A percentile compares a stretch with the other conserved stretches of the same genome.
Conservation (phyloP, 2,329 filamentous ascomycete genomes). For the Hansfordia pulvinata region DNA sequence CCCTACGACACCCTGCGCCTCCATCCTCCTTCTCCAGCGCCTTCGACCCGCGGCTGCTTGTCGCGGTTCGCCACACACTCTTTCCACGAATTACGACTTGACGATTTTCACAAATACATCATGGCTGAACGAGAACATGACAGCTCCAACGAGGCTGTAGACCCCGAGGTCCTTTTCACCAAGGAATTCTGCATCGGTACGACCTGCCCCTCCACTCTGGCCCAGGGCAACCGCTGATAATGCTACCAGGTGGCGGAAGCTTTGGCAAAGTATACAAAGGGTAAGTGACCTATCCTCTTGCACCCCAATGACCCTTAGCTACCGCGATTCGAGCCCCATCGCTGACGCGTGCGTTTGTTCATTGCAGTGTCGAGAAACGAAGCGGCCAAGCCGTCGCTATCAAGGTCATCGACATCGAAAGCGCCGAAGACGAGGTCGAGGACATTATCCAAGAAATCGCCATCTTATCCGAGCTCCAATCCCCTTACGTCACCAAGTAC, state of each 20-base stretch:
- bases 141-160: constrained; percentile 42
- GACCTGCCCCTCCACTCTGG: constrained; percentile 12
- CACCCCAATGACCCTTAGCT: too few species aligned
- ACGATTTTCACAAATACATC: too few species aligned
- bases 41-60: too few species aligned
- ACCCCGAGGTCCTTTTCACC: constrained; percentile 85
- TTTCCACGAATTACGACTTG: too few species aligned
- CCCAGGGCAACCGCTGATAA: constrained; percentile 11
- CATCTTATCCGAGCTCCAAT: constrained; percentile 90
- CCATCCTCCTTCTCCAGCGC: too few species aligned
- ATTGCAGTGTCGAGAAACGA: constrained; percentile 68
- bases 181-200: constrained; percentile 82
- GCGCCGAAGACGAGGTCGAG: constrained; percentile 97
- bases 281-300: too few species aligned
- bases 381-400: constrained; percentile 92
- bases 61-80: too few species aligned
- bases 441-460: constrained; percentile 99
- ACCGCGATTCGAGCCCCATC: too few species aligned
- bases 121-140: too few species aligned
- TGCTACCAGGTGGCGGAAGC: constrained; percentile 66
- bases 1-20: too few species aligned
- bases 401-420: constrained; percentile 97
- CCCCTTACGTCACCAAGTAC: constrained; percentile 94
- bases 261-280: constrained; percentile 99
- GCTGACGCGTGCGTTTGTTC: too few species aligned